Percentiles rank a stretch among this genome's conserved stretches.
phyloP scores from a whole-genome alignment of 306 rosid genomes.

The Cucurbita moschata region DNA sequence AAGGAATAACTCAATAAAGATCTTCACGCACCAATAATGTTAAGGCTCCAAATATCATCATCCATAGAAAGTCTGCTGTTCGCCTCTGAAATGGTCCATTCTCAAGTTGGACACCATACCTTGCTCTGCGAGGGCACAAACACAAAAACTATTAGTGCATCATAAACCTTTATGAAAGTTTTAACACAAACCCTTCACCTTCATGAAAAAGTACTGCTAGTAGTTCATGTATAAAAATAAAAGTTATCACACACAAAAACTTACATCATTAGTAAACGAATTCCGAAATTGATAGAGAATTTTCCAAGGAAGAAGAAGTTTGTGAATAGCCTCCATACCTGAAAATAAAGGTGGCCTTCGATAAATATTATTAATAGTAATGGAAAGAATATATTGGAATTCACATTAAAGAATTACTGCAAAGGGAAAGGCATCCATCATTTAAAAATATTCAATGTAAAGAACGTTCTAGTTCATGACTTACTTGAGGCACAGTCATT shows the following conservation, averaged over 20 bases:
- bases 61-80: conserved; percentile 95
- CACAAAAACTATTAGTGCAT: conserved; percentile 1
- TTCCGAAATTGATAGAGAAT: conserved; percentile 80
- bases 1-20: neutral
- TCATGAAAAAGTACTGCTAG: neutral
- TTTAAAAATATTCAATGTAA: neutral
- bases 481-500: neutral
- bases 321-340: conserved; percentile 90
- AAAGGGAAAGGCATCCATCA: neutral
- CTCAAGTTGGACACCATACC: conserved; percentile 97
- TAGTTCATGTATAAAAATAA: neutral
- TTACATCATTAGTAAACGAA: conserved; percentile 90
- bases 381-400: neutral
- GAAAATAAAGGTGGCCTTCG: conserved; percentile 20
- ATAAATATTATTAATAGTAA: neutral
- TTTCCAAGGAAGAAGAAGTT: conserved; percentile 80
- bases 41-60: conserved; percentile 76
- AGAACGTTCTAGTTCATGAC: neutral
- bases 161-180: neutral
- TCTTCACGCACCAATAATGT: conserved; percentile 38
- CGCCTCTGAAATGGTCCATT: conserved; percentile 74
- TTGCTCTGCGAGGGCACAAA: conserved; percentile 37
- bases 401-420: neutral
- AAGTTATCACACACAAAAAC: conserved; percentile 10
- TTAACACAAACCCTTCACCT: neutral